Evolutionary conservation across 2,329 filamentous ascomycete genomes (phyloP), one percentile per base, ranked within the genome.

Genomic region (Alternaria brassicicola): DNA sequence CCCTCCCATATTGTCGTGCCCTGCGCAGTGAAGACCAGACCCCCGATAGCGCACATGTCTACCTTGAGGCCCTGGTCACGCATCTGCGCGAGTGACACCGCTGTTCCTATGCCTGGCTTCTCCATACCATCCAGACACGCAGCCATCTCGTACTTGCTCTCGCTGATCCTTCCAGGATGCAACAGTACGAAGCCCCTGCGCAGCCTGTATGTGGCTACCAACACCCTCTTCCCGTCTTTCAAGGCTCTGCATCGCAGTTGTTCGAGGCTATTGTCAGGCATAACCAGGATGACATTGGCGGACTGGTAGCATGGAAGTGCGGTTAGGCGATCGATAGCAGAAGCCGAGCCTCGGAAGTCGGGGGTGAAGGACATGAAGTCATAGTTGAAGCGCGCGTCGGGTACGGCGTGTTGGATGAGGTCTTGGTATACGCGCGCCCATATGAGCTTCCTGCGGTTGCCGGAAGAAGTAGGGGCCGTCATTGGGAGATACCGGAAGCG

Each of bases 111-210:
- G 2, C 71, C 72, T 3, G 67, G 56, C 53, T 69, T 78, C 65
- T 81, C 80, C 78, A 81, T 81, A 3, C 78, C 78, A 65, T 82
- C 80, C 17, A 81, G 61, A 56, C 73, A 73, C n/a, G 76, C 75
- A 9, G 78, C 78, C 21, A 75, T 63, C 57, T 71, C 68, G 47
- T 70, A 67, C 35, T 70, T 68, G 2, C 51, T 58, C 21, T 67
- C 63, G 1, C 52, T 53, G 31, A 79, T 78, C 5, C 62, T 50
- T 4, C 59, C 61, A 0, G 80, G 78, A 60, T 80, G 76, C 17
- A 82, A 63, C 10, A 81, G 57, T 42, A 79, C 72, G 52, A 82
- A 82, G 0, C 80, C 79, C 35, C 79, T 67, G 12, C 77, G 67
- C 10, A 82, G 75, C 28, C 73, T 72, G 52, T 81, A 79, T 15